Evolutionary conservation across 1,139 yeast species (phyloP), one percentile per base, ranked within the genome.

Genomic region (Taiozyma sp.): DNA sequence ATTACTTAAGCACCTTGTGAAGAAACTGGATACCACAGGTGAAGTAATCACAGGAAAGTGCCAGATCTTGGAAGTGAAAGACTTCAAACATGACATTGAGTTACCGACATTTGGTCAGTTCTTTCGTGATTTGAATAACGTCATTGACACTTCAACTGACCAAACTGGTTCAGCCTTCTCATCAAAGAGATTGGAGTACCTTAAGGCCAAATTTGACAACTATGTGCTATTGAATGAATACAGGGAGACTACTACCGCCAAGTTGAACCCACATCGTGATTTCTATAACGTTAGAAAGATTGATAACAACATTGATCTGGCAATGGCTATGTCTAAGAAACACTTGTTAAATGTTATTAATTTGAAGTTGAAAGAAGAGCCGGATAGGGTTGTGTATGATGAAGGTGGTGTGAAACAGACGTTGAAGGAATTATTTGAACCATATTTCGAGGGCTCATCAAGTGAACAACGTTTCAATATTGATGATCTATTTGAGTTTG

Each of bases 401-500:
- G 60, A 61, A 35, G 46, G 48, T 26, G 62, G 57, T 3, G 48
- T 49, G 1, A 11, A 16, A 7, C 32, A 53, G 48, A 58, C 61
- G 0, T 35, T 61, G 10, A 50, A 44, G 6, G 52, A 61, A 34
- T 26, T 61, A 11, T 61, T 61, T 44, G 49, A 49, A 6, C 61
- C 63, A 10, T 61, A 60, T 45, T 50, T 56, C 26, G 47, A 47
- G 2, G 50, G 53, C 26, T 24, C 26, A 8, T 50, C 48, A 13
- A 28, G 43, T 0, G 45, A 46, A 1, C 51, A 43, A 21, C 50
- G 63, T 26, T 47, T 61, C 14, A 61, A 61, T 47, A 61, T 61
- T 49, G 65, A 61, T 44, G 65, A 61, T 46, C 37, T 61, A 3
- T 61, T 61, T 39, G 65, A 61, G 45, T 57, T 61, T 48, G 65